These are phyloP conservation scores for Vitis amurensis DNA, from an alignment of 164 flowering plant genomes.

Conservation along the genomic window DNA sequence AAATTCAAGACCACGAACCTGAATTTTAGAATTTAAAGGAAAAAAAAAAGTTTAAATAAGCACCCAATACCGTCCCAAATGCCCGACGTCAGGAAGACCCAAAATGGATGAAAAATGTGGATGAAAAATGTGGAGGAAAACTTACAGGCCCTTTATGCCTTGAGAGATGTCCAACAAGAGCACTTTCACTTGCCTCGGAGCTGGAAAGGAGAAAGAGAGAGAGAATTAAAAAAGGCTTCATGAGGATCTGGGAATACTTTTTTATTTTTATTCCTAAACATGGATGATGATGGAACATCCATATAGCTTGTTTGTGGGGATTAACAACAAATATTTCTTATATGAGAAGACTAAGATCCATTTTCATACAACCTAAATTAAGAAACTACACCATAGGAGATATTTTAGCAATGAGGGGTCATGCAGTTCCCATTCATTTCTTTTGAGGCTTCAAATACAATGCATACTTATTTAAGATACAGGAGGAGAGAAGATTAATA, in stretches of 20 bases:
- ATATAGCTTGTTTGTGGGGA: not conserved
- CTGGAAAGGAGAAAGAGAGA: conserved; percentile 29
- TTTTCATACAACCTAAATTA: not conserved
- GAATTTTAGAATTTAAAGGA: conserved; percentile 5
- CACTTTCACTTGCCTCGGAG: conserved; percentile 47
- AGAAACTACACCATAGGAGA: not conserved
- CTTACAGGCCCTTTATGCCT: conserved; percentile 92
- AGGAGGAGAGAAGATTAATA: not conserved
- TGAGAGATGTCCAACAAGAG: conserved; percentile 61
- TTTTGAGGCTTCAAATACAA: not conserved
- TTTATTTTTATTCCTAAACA: no score
- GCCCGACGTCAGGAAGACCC: not conserved
- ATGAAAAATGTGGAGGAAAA: conserved; percentile 15
- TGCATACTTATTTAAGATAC: not conserved
- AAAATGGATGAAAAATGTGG: not conserved
- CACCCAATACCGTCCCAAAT: conserved; percentile 1
- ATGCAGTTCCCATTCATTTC: not conserved
- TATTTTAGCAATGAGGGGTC: not conserved
- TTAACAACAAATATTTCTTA: not conserved
- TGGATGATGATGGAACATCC: no score
- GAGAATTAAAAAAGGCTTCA: not conserved
- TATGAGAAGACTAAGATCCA: not conserved
- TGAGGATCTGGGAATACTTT: not conserved
- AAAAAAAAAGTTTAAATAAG: not conserved
- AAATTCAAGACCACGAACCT: conserved; percentile 97